These are phyloP conservation scores for Thelonectria olida DNA, from an alignment of 2,329 filamentous ascomycete species.

Conservation along the genomic window DNA sequence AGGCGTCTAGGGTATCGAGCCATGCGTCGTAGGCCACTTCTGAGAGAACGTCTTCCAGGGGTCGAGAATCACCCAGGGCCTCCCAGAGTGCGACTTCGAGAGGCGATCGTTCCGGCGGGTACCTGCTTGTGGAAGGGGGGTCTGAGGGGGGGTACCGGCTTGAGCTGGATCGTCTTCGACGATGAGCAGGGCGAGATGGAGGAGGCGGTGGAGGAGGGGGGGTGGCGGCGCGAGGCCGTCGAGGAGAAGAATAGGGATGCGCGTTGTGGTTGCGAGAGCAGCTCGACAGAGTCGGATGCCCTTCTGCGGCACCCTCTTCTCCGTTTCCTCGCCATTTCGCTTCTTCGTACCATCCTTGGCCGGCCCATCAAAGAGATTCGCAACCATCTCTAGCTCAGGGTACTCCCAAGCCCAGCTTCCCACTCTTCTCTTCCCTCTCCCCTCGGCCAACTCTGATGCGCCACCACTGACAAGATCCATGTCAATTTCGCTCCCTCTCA, in stretches of 20 bases:
- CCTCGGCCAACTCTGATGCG: slow-evolving; percentile 30
- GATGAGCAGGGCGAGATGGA: slow-evolving; percentile 8
- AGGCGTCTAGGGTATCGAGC: slow-evolving; percentile 34
- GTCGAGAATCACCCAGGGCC: slow-evolving; percentile 23
- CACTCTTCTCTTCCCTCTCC: not conserved
- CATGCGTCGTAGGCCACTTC: slow-evolving; percentile 40
- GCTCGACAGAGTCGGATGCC: slow-evolving; percentile 37
- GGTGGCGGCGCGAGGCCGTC: slow-evolving; percentile 32
- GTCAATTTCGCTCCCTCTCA: slow-evolving; percentile 33
- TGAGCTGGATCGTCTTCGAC: slow-evolving; percentile 11
- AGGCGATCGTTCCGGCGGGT: slow-evolving; percentile 20
- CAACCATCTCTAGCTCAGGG: slow-evolving; percentile 26
- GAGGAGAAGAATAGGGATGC: slow-evolving; percentile 34
- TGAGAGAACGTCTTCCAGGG: slow-evolving; percentile 31
- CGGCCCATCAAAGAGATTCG: not conserved
- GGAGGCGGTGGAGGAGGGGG: slow-evolving; percentile 5
- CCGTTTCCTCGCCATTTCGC: slow-evolving; percentile 1
- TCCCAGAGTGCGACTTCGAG: slow-evolving; percentile 34
- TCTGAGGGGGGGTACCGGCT: not conserved
- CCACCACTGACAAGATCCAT: slow-evolving; percentile 27
- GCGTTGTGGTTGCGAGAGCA: slow-evolving; percentile 28
- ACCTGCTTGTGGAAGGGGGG: too few species aligned
- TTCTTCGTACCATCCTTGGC: not conserved
- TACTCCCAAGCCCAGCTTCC: slow-evolving; percentile 38
- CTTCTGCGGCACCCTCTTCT: slow-evolving; percentile 2